Conservation (phyloP, 1,139 yeast genomes). For the Saccharomyces hybrid region DNA sequence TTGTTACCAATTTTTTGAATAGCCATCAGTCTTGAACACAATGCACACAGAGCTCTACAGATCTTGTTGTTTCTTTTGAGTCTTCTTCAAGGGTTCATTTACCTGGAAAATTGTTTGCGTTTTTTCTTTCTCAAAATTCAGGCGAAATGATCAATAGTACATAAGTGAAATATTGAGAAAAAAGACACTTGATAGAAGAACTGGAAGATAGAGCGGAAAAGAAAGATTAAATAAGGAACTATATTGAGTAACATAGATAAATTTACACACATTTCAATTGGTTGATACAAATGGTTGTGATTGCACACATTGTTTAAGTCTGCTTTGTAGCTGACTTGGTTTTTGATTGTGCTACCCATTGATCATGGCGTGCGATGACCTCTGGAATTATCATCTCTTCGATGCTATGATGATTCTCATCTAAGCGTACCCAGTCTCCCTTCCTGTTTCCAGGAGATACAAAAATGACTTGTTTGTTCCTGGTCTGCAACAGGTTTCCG, state of each 20-base stretch:
- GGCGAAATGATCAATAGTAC: background rate
- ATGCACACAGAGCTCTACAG: background rate
- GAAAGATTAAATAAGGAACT: background rate
- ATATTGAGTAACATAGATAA: too few species aligned
- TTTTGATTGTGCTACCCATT: slow-evolving; percentile 42
- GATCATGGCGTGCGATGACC: slow-evolving; percentile 53
- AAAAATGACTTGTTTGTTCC: slow-evolving; percentile 83
- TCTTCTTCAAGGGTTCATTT: background rate
- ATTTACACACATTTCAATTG: background rate
- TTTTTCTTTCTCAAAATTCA: background rate
- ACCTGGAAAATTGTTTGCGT: background rate
- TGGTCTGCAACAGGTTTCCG: slow-evolving; percentile 84
- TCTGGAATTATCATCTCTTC: slow-evolving; percentile 65
- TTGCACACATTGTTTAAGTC: background rate
- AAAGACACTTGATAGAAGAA: background rate
- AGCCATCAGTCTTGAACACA: background rate
- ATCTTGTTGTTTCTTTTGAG: background rate
- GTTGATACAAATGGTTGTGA: background rate
- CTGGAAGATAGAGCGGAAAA: too few species aligned
- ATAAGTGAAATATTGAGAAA: background rate
- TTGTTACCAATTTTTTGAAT: background rate
- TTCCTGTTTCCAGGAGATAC: slow-evolving; percentile 45
- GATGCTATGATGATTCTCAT: slow-evolving; percentile 22
- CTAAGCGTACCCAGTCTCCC: slow-evolving; percentile 47
- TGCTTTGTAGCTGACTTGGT: background rate